Base-by-base conservation (phyloP, 2,329 filamentous ascomycete species). In the Clonostachys sp. region DNA sequence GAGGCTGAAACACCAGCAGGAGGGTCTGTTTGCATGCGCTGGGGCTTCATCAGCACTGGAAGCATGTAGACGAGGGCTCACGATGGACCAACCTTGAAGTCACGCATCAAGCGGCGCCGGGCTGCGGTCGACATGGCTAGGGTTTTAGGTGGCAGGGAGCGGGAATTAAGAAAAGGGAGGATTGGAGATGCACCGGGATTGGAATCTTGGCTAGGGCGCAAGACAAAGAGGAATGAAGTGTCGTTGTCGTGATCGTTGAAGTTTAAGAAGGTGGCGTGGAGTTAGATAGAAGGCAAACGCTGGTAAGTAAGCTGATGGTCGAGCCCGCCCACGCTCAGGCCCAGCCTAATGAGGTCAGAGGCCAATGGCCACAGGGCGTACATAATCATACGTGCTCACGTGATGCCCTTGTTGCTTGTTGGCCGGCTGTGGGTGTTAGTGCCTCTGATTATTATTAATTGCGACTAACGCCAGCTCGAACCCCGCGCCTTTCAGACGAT, bases 1-100 rank as follows among this genome's bases (percentile, higher is more conserved):
- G 91, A 97, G 14, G 94, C 94, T 55, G 92, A 97, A 46, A 99
- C 92, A 49, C 94, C 94, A 45, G 92, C 92, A 10, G 94, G 94
- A 66, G 94, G 94, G 64, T 99, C 94, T 42, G 92, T 97, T 74
- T 99, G 94, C 92, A 99, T 99, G 70, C 94, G 91, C 91, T 96
- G 64, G 47, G 24, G 34, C 30, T 36, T 24, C 39, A 50, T 61
- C 33, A 57, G 50, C 48, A 12, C 16, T 13, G 35, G 40, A 16
- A 18, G 3, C 20, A 41, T 34, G 14, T 39, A 40, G 49, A 45
- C 36, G 35, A 45, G 10, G 47, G 34, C 44, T 35, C 42, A 30
- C 41, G 42, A 45, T 8, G 50, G 55, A 64, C 81, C 51, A 68
- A 95, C 91, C 87, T 97, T 97, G 82, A 97, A 97, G 77, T 97